Percentiles rank a stretch among this genome's conserved stretches.
Conservation (phyloP, 345 rosid species). For the Acer campestre region DNA sequence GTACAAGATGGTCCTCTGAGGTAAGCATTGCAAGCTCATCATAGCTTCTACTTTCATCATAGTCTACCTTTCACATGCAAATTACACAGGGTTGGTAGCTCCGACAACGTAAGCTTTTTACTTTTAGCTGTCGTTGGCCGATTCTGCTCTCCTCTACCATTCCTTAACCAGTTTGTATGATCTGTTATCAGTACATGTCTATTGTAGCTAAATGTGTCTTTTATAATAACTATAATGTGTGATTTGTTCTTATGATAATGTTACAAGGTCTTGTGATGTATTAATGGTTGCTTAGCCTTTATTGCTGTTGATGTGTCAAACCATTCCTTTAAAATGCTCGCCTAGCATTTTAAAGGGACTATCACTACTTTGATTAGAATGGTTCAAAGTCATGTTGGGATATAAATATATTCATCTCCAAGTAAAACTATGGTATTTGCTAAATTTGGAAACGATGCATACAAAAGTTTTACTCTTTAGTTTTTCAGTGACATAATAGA, state of each 20-base stretch:
- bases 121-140: not conserved
- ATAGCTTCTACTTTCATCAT: constrained; percentile 1
- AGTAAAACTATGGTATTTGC: not conserved
- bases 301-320: too few relatives aligned
- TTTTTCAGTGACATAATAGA: not conserved
- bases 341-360: not conserved
- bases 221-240: not conserved
- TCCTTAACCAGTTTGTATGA: not conserved
- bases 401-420: not conserved
- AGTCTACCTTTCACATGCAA: not conserved
- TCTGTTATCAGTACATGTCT: not conserved
- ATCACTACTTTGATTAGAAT: not conserved
- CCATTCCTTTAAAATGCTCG: not conserved
- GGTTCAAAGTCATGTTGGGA: not conserved
- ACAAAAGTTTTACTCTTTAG: not conserved
- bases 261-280: not conserved
- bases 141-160: not conserved
- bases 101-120: not conserved
- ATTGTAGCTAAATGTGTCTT: not conserved
- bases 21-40: constrained; percentile 37
- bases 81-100: not conserved
- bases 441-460: not conserved
- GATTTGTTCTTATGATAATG: not conserved
- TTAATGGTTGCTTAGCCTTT: too few relatives aligned
- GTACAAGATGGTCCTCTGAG: constrained; percentile 95